Base-by-base conservation (phyloP, 2,329 filamentous ascomycete species). In the Pestalotiopsis sp. region DNA sequence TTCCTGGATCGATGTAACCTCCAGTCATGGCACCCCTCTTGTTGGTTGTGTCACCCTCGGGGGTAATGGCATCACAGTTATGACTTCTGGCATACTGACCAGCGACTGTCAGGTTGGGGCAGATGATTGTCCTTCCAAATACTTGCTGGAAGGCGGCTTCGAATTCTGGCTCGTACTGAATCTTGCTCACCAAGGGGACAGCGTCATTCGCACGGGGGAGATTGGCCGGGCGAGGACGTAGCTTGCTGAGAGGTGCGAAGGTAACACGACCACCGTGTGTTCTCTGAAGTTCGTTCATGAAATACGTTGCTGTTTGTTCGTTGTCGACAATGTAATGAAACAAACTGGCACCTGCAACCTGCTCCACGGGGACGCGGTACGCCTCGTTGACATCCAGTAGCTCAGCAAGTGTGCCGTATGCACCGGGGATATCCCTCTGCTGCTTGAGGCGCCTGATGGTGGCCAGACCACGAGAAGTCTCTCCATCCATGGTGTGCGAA, bases 311-410 rank as follows among this genome's bases (percentile, higher is more conserved):
- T 0, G 95, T 98, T 56, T 92, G 90, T 70, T 97, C 94, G 64
- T 92, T 95, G 78, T 99, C 95, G 58, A 98, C 95, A 12, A 99
- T 91, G 73, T 97, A 97, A 80, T 99, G 94, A 82, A 99, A 99
- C 9, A 99, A 86, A 78, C 94, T 97, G 71, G 91, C 91, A 20
- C 96, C 96, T 2, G 95, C 96, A 65, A 95, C 96, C 74, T 97
- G 94, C 81, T 99, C 96, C 11, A 97, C 92, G 2, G 96, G 94
- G 12, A 95, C 90, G 70, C 94, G 90, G 81, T 97, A 98, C 66
- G 90, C 88, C 66, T 97, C 94, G 68, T 86, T 89, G 63, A 97
- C 94, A 67, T 94, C 90, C 74, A 98, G 90, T n/a, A 99, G 87
- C 78, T 99, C 97, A 4, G 95, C 95, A 49, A 99, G 82, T 0